A percentile compares a stretch with the other conserved stretches of the same genome.
Conservation (phyloP, 2,329 filamentous ascomycete genomes). For the Neobulgaria alba region DNA sequence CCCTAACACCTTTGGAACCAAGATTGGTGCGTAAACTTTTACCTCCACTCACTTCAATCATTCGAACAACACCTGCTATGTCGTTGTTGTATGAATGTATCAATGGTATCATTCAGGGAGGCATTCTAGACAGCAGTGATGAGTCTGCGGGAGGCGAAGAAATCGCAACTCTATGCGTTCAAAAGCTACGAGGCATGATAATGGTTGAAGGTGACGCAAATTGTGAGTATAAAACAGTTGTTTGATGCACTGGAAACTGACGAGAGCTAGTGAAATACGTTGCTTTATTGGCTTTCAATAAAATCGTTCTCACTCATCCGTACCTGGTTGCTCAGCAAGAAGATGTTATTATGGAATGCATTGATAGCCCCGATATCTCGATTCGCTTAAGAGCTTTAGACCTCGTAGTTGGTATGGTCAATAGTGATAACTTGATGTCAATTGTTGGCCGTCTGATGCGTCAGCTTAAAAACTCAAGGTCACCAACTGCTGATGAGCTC, state of each 20-base stretch:
- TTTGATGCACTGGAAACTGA: slow-evolving; percentile 2
- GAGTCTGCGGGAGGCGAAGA: slow-evolving; percentile 78
- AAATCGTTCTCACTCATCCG: slow-evolving; percentile 83
- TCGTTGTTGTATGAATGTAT: slow-evolving; percentile 98
- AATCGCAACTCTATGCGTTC: slow-evolving; percentile 85
- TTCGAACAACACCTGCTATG: slow-evolving; percentile 93
- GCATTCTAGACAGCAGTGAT: slow-evolving; percentile 77
- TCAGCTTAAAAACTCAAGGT: slow-evolving; percentile 65
- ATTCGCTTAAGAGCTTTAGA: slow-evolving; percentile 91
- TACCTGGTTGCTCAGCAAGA: slow-evolving; percentile 85
- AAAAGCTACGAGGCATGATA: slow-evolving; percentile 88
- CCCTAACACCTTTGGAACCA: slow-evolving; percentile 84
- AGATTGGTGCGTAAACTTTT: slow-evolving; percentile 84
- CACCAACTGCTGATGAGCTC: slow-evolving; percentile 36
- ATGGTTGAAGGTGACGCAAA: slow-evolving; percentile 91
- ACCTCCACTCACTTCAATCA: slow-evolving; percentile 84
- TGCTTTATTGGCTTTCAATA: slow-evolving; percentile 87
- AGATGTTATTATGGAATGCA: slow-evolving; percentile 92
- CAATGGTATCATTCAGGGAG: slow-evolving; percentile 94
- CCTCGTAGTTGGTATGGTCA: slow-evolving; percentile 89
- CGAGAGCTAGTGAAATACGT: slow-evolving; percentile 78
- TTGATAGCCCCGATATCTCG: slow-evolving; percentile 91
- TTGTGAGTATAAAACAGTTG: slow-evolving; percentile 44
- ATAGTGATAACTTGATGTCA: slow-evolving; percentile 69
- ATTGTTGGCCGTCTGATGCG: slow-evolving; percentile 83